These are phyloP conservation scores for Malus domestica DNA, from an alignment of 306 rosid species.

Conservation along the genomic window DNA sequence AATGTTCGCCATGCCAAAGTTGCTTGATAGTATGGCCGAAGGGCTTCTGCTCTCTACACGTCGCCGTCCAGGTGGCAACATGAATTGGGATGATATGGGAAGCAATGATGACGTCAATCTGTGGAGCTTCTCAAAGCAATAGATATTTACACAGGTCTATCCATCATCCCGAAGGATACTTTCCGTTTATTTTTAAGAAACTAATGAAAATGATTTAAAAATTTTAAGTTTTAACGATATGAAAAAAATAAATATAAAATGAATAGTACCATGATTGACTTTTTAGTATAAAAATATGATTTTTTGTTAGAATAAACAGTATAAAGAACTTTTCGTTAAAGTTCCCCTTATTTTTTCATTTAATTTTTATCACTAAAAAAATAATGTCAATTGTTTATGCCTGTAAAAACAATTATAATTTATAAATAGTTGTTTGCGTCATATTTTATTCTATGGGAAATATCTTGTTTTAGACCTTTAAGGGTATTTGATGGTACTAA, in stretches of 20 bases:
- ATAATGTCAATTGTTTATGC: too few relatives aligned
- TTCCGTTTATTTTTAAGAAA: background rate
- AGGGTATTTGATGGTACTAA: too few relatives aligned
- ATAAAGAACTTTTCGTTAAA: too few relatives aligned
- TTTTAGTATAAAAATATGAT: too few relatives aligned
- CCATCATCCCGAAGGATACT: background rate
- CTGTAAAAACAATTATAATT: too few relatives aligned
- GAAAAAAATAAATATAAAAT: too few relatives aligned
- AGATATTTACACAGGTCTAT: background rate
- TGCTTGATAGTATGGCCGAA: slow-evolving; percentile 40
- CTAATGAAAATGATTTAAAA: too few relatives aligned
- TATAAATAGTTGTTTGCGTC: too few relatives aligned
- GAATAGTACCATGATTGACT: too few relatives aligned
- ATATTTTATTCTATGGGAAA: background rate
- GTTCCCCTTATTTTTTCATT: too few relatives aligned
- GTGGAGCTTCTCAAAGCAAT: background rate
- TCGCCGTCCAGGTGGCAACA: background rate
- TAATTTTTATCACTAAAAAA: background rate
- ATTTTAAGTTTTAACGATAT: too few relatives aligned
- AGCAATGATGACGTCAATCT: background rate
- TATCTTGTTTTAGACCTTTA: background rate
- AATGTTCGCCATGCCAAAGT: slow-evolving; percentile 26
- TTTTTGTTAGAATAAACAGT: too few relatives aligned
- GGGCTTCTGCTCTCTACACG: slow-evolving; percentile 50
- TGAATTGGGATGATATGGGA: slow-evolving; percentile 22